Conservation (phyloP, 1,284 basidiomycete species). For the Trametes polyzona region DNA sequence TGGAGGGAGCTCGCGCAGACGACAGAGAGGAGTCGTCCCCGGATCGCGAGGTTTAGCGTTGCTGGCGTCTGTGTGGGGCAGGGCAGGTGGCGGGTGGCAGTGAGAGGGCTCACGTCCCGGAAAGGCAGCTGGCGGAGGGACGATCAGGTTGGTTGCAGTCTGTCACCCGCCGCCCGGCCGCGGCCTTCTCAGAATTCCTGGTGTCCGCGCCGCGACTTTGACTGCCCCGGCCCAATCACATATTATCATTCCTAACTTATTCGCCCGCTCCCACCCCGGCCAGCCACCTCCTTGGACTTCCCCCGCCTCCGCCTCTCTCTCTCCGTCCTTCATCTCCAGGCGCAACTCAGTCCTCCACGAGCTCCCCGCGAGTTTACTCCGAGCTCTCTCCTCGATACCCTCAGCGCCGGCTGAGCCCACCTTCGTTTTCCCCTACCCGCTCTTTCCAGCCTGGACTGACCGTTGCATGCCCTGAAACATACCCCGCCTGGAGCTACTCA, state of each 20-base stretch:
- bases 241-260: conserved; percentile 10
- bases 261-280: not conserved
- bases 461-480: conserved; percentile 17
- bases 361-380: conserved; percentile 12
- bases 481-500: conserved; percentile 12
- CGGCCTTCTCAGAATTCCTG: conserved; percentile 1
- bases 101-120: conserved; percentile 1
- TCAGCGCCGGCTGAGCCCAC: conserved; percentile 19
- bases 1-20: not conserved
- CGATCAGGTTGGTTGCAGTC: not conserved
- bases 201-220: not conserved
- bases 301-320: conserved; percentile 3
- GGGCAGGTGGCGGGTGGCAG: conserved; percentile 19
- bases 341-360: not conserved
- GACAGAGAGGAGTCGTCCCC: too few species aligned
- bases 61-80: conserved; percentile 20
- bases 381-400: conserved; percentile 4
- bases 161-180: conserved; percentile 4
- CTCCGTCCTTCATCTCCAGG: conserved; percentile 1
- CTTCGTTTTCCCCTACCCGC: conserved; percentile 18
- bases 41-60: too few species aligned
- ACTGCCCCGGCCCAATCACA: not conserved
- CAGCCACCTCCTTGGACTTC: too few species aligned
- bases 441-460: conserved; percentile 10
- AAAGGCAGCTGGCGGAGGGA: conserved; percentile 1